phyloP scores from a whole-genome alignment of 306 rosid genomes.

The Ziziphus jujuba region DNA sequence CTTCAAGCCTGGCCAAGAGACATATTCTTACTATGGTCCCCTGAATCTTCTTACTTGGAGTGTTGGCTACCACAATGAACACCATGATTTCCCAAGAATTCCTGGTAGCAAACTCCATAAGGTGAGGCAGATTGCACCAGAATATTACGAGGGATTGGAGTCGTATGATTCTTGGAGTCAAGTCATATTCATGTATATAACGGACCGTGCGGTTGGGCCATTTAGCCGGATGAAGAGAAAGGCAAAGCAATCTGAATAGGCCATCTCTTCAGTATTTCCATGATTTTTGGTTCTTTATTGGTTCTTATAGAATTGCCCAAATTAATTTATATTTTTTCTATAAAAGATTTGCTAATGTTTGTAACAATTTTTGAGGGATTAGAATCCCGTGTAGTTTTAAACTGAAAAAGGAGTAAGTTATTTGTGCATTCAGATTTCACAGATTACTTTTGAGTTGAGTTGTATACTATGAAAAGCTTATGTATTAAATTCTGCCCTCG shows the following conservation, averaged over 20 bases:
- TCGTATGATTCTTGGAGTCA: conserved; percentile 78
- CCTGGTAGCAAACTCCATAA: conserved; percentile 83
- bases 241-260: conserved; percentile 55
- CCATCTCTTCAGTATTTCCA: conserved; percentile 14
- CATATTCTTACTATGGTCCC: conserved; percentile 94
- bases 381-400: conserved; percentile 32
- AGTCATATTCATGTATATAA: conserved; percentile 76
- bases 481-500: not conserved
- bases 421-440: conserved; percentile 27
- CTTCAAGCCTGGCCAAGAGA: conserved; percentile 83
- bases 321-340: not conserved
- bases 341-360: conserved; percentile 12
- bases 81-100: conserved; percentile 93
- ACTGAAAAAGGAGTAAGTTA: conserved; percentile 16
- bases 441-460: not conserved
- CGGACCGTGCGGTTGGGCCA: conserved; percentile 84
- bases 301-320: conserved; percentile 12
- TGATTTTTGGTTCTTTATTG: not conserved
- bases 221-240: conserved; percentile 90
- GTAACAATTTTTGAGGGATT: conserved; percentile 21
- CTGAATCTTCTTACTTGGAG: conserved; percentile 80
- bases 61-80: conserved; percentile 90
- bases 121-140: conserved; percentile 87
- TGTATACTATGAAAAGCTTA: not conserved
- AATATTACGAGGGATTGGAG: conserved; percentile 58